A percentile compares a stretch with the other conserved stretches of the same genome.
Evolutionary conservation across 176 grass and related monocot species (phyloP).

Genomic region (Zea mays): Zm-B73-REFERENCE-NAM-5.0 NC_050101.1:167898501-167899000

Average conservation of each 20-base stretch:
- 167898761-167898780: too few species aligned
- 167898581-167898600: background rate
- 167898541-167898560: background rate
- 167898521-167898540: conserved; percentile 6
- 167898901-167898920: background rate
- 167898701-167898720: too few species aligned
- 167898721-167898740: too few species aligned
- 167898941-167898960: background rate
- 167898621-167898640: background rate
- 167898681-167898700: too few species aligned
- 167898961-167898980: background rate
- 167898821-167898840: background rate
- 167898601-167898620: background rate
- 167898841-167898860: background rate
- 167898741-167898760: too few species aligned
- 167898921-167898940: background rate
- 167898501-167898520: conserved; percentile 14
- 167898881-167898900: background rate
- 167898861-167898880: background rate
- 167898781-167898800: too few species aligned
- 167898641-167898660: too few species aligned
- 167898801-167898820: background rate
- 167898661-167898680: too few species aligned
- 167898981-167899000: background rate
- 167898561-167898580: background rate